Evolutionary conservation across 352 stramenopile species (phyloP).

Genomic region (Phytophthora capsici): DNA sequence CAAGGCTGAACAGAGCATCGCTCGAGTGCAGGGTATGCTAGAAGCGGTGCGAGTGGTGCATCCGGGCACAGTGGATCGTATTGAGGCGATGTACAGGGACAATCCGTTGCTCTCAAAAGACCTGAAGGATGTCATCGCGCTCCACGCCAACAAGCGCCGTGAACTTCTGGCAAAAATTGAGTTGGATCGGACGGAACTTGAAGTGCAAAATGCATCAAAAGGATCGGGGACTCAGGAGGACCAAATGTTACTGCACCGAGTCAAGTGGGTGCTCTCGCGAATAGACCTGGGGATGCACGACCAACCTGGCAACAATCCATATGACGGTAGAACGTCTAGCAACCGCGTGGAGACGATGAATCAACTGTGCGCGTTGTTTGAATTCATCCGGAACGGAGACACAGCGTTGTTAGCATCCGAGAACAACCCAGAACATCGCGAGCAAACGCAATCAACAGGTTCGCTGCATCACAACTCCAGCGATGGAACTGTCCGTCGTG

Average conservation of each 20-base stretch:
- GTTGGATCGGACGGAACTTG: slow-evolving; percentile 61
- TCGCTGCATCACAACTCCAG: slow-evolving; percentile 7
- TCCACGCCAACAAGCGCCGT: slow-evolving; percentile 49
- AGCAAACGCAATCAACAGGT: slow-evolving; percentile 11
- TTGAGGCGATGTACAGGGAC: slow-evolving; percentile 74
- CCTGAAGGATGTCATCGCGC: slow-evolving; percentile 62
- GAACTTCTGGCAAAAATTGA: slow-evolving; percentile 62
- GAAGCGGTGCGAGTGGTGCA: slow-evolving; percentile 74
- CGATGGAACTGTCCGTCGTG: slow-evolving; percentile 29
- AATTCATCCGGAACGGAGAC: slow-evolving; percentile 74
- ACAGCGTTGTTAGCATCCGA: slow-evolving; percentile 44
- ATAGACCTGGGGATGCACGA: slow-evolving; percentile 52
- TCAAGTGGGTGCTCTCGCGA: slow-evolving; percentile 82
- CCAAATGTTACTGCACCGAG: slow-evolving; percentile 69
- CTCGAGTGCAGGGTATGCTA: slow-evolving; percentile 71
- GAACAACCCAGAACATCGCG: slow-evolving; percentile 59
- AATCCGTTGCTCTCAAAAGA: slow-evolving; percentile 73
- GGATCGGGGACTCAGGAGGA: slow-evolving; percentile 44
- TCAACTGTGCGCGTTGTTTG: slow-evolving; percentile 76
- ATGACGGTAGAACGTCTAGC: slow-evolving; percentile 4
- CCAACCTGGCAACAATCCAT: slow-evolving; percentile 19
- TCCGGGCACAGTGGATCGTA: slow-evolving; percentile 65
- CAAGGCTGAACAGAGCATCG: slow-evolving; percentile 76
- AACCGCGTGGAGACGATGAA: slow-evolving; percentile 42
- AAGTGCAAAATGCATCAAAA: slow-evolving; percentile 50